Evolutionary conservation across 2,329 filamentous ascomycete genomes (phyloP), one percentile per base, ranked within the genome.

Genomic region (Fusarium sp.): DNA sequence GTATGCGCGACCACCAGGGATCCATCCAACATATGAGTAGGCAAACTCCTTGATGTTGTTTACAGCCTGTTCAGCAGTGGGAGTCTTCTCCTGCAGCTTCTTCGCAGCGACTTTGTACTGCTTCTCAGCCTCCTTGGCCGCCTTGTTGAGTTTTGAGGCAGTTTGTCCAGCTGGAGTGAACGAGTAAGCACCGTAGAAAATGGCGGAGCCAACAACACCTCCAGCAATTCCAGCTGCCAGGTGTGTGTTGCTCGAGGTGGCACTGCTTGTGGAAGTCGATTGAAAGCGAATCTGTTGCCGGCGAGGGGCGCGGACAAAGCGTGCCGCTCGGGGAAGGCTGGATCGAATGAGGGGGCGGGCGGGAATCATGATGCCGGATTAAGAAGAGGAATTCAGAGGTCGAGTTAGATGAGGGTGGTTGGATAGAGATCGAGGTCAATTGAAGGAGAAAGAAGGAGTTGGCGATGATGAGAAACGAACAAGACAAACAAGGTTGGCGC

Each of bases 1-100:
- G 76, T 93, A 94, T 56, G 86, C 83, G 33, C 88, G 88, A 3
- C 91, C 93, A 14, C 93, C 93, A 0, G 93, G 93, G 33, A 95
- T 89, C 86, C 92, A 94, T 4, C 85, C 86, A 3, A 92, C 91
- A 78, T 95, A 95, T 27, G 90, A 90, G 79, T 90, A 90, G 32
- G 90, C 90, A 14, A 91, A 90, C 66, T 90, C 85, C 77, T 90
- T 90, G 69, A 95, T 87, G 84, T 89, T 91, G 69, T 88, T 82
- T 43, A 94, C 84, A 1, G 92, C 92, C 81, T 93, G 87, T 71
- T 93, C 92, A 15, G 91, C 87, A 69, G 90, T 87, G 0, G 93
- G 93, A 0, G 92, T 89, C 54, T 87, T 86, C 65, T 91, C 83
- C 73, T 91, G 88, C 7, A 93, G 84, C 79, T 90, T 90, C 73